phyloP scores from a whole-genome alignment of 768 basidiomycete genomes.

The Mycena epipterygia region DNA sequence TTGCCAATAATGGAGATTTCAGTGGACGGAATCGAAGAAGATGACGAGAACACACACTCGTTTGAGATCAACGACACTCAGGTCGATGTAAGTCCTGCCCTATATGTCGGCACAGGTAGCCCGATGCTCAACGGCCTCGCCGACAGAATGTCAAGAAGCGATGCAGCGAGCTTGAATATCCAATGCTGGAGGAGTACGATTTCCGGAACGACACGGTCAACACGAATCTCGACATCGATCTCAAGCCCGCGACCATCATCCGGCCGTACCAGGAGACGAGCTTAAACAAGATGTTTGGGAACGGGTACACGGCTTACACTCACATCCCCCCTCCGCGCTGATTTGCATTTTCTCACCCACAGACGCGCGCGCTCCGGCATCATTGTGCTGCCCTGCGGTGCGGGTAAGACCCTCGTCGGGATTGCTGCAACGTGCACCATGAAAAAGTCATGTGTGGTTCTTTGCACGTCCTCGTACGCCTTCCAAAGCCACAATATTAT shows the following conservation, averaged over 20 bases:
- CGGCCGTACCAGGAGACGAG: slow-evolving; percentile 99
- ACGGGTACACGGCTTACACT: slow-evolving; percentile 73
- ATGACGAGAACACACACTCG: slow-evolving; percentile 96
- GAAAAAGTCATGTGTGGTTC: slow-evolving; percentile 98
- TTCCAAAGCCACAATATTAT: neutral
- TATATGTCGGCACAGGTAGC: slow-evolving; percentile 17
- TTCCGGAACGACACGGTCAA: slow-evolving; percentile 98
- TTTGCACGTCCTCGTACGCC: slow-evolving; percentile 97
- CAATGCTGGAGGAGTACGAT: slow-evolving; percentile 99
- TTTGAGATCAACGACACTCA: slow-evolving; percentile 96
- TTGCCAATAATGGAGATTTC: neutral
- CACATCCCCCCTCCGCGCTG: slow-evolving; percentile 19
- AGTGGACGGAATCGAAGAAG: slow-evolving; percentile 95
- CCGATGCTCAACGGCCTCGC: neutral
- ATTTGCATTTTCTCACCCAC: too few relatives aligned
- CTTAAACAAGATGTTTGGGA: slow-evolving; percentile 99
- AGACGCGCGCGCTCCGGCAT: slow-evolving; percentile 98
- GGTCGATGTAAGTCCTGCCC: slow-evolving; percentile 81
- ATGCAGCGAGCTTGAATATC: slow-evolving; percentile 96
- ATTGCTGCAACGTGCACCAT: slow-evolving; percentile 99
- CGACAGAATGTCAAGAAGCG: slow-evolving; percentile 95
- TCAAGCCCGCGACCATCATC: slow-evolving; percentile 98
- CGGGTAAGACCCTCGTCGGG: slow-evolving; percentile 99
- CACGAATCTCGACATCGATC: slow-evolving; percentile 96
- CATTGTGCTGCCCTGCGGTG: slow-evolving; percentile 98